A percentile compares a stretch with the other conserved stretches of the same genome.
Evolutionary conservation across 2,329 filamentous ascomycete genomes (phyloP).

Genomic region (Epichloe sibirici): DNA sequence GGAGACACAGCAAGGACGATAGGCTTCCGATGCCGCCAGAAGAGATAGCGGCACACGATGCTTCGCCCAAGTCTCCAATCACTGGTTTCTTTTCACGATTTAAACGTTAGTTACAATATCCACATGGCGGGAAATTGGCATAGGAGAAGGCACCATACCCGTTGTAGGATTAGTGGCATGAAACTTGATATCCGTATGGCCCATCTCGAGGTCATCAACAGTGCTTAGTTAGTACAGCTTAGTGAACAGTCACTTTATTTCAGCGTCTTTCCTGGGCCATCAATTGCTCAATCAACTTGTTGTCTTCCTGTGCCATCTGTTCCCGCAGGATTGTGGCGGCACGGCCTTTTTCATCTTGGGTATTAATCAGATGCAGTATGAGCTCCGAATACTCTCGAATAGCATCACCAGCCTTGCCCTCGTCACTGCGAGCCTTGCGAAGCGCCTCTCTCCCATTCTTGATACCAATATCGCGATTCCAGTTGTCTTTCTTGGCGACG

Average conservation of each 20-base stretch:
- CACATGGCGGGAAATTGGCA: not conserved
- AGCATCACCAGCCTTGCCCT: conserved; percentile 44
- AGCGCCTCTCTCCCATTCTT: conserved; percentile 42
- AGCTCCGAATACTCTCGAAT: conserved; percentile 49
- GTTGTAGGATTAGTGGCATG: conserved; percentile 1
- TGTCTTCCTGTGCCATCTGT: conserved; percentile 35
- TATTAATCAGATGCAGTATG: conserved; percentile 35
- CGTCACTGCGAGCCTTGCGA: conserved; percentile 34
- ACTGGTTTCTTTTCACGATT: conserved; percentile 31
- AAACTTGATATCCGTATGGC: conserved; percentile 4
- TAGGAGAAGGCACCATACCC: conserved; percentile 1
- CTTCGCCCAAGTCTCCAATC: conserved; percentile 22
- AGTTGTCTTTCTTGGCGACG: conserved; percentile 28
- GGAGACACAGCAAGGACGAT: conserved; percentile 17
- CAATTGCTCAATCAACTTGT: conserved; percentile 35
- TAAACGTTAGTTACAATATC: conserved; percentile 22
- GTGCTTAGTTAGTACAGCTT: conserved; percentile 1
- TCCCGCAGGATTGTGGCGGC: conserved; percentile 28
- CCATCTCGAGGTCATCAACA: not conserved
- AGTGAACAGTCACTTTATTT: not conserved
- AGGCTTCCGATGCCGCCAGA: conserved; percentile 9
- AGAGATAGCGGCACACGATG: conserved; percentile 6
- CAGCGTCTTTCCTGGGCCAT: conserved; percentile 32
- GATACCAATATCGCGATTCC: conserved; percentile 47
- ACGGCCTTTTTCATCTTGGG: conserved; percentile 17